A percentile compares a stretch with the other conserved stretches of the same genome.
phyloP scores from a whole-genome alignment of 345 rosid species.

The Dovyalis caffra region DNA sequence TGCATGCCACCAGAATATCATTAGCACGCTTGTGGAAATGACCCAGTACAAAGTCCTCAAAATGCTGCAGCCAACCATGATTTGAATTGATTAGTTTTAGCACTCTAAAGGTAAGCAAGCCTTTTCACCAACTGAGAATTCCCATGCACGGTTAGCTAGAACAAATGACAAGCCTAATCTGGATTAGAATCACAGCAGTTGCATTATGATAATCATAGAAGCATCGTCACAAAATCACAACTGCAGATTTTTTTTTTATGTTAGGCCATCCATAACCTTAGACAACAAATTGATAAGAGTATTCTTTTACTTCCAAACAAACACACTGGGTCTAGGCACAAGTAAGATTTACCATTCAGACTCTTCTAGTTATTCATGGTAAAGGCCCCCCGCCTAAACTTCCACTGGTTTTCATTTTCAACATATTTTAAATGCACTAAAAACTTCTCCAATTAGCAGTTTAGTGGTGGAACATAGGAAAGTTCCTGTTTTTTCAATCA shows the following conservation, averaged over 20 bases:
- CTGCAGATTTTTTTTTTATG: not conserved
- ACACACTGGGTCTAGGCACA: not conserved
- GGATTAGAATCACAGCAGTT: not conserved
- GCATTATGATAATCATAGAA: not conserved
- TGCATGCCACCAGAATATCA: constrained; percentile 68
- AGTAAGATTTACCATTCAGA: not conserved
- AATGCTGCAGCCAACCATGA: constrained; percentile 54
- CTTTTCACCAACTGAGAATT: not conserved
- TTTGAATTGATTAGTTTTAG: not conserved
- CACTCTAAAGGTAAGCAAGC: not conserved
- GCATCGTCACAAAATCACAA: not conserved
- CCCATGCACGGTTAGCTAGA: not conserved
- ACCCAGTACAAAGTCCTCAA: constrained; percentile 67
- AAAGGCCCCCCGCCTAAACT: not conserved
- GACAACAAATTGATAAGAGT: not conserved
- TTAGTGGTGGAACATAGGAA: not conserved
- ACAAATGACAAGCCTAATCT: not conserved
- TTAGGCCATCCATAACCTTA: not conserved
- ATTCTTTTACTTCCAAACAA: no score
- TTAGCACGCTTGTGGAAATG: constrained; percentile 63
- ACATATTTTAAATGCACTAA: not conserved
- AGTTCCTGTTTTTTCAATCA: not conserved
- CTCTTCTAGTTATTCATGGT: not conserved
- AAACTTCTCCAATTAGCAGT: not conserved
- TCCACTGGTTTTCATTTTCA: not conserved